These are phyloP conservation scores for Chrysochromulina parva DNA, from an alignment of 78 protist genomes.

Conservation along the genomic window DNA sequence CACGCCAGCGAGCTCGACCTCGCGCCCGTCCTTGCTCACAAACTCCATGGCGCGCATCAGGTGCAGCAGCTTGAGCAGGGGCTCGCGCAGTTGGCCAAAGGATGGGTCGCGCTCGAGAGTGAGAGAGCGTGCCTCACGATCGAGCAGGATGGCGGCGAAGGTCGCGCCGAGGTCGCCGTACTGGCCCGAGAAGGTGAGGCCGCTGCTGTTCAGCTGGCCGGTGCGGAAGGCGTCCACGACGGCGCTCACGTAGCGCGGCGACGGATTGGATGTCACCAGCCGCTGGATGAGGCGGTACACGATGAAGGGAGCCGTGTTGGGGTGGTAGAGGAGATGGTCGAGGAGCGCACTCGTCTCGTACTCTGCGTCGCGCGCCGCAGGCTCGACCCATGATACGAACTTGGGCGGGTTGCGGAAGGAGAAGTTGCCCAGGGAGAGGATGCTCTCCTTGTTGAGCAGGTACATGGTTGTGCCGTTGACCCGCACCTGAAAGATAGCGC, in stretches of 20 bases:
- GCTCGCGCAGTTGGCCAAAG: conserved; percentile 19
- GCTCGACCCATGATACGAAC: neutral
- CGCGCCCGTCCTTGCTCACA: neutral
- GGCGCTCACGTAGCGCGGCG: conserved; percentile 4
- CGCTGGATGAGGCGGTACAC: neutral
- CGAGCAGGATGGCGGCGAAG: conserved; percentile 22
- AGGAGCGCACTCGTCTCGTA: neutral
- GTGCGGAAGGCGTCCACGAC: neutral
- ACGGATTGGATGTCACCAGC: conserved; percentile 1
- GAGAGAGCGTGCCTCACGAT: conserved; percentile 26
- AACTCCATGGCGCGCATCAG: conserved; percentile 17
- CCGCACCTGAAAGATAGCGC: neutral
- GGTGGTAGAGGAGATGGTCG: neutral
- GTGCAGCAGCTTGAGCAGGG: neutral
- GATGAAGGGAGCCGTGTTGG: conserved; percentile 13
- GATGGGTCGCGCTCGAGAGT: neutral
- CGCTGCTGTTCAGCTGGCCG: neutral
- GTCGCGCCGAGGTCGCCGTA: conserved; percentile 14
- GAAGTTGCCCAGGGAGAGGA: neutral
- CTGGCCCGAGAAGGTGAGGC: neutral
- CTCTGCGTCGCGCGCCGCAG: neutral
- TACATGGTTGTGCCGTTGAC: neutral
- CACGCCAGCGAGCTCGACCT: neutral
- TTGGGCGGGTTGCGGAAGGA: conserved; percentile 13
- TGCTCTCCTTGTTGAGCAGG: neutral